Percentiles rank a stretch among this genome's conserved stretches.
phyloP scores from a whole-genome alignment of 352 stramenopile genomes.

The Globisporangium solare region DNA sequence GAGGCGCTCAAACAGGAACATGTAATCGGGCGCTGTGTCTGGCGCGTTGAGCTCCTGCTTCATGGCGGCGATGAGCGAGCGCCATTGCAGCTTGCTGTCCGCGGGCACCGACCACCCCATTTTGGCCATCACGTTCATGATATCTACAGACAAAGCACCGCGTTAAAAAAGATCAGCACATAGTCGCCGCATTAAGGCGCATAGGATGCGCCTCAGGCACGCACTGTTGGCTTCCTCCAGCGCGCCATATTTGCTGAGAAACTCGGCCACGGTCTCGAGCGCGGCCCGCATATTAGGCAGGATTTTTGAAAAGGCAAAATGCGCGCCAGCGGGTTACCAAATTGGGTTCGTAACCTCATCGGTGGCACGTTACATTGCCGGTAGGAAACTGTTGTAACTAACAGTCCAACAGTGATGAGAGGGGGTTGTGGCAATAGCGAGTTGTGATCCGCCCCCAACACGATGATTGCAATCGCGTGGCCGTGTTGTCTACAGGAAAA shows the following conservation, averaged over 20 bases:
- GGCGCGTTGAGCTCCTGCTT: slow-evolving; percentile 34
- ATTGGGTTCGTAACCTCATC: not conserved
- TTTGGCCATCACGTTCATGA: slow-evolving; percentile 37
- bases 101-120: slow-evolving; percentile 39
- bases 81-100: slow-evolving; percentile 44
- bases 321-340: not conserved
- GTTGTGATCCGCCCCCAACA: not conserved
- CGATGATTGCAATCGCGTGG: no score
- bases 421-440: not conserved
- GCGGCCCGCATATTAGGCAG: slow-evolving; percentile 26
- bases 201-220: not conserved
- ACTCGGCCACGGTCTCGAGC: slow-evolving; percentile 48
- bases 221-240: slow-evolving; percentile 36
- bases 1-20: slow-evolving; percentile 65
- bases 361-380: not conserved
- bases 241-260: slow-evolving; percentile 41
- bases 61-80: slow-evolving; percentile 45
- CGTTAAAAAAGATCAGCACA: no score
- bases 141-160: slow-evolving; percentile 14
- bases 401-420: no score
- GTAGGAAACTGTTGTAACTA: no score
- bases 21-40: slow-evolving; percentile 25
- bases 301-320: slow-evolving; percentile 1
- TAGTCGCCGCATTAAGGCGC: not conserved
- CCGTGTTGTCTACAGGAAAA: no score